Conservation (phyloP, 2,329 filamentous ascomycete genomes). For the Penicillium sp. region DNA sequence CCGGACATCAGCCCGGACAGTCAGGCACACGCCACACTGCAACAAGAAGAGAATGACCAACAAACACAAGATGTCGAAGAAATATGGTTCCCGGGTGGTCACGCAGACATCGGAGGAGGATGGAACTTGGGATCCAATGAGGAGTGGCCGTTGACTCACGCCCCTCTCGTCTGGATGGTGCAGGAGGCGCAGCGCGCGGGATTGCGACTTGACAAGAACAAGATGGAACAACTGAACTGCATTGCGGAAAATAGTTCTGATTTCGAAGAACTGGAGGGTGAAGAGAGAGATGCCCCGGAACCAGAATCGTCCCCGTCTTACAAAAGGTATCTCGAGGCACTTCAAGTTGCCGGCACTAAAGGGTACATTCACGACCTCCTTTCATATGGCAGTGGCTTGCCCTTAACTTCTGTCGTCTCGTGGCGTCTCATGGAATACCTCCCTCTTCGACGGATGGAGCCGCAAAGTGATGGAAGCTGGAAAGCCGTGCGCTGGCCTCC, state of each 20-base stretch:
- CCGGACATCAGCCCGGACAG: background rate
- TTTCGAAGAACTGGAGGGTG: slow-evolving; percentile 15
- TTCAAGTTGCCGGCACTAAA: background rate
- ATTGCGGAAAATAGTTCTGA: slow-evolving; percentile 28
- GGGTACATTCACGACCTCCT: slow-evolving; percentile 64
- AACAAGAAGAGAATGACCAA: slow-evolving; percentile 1
- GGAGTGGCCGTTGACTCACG: slow-evolving; percentile 56
- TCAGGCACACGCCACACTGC: background rate
- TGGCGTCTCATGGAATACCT: slow-evolving; percentile 75
- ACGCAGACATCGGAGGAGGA: slow-evolving; percentile 72
- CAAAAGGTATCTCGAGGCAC: background rate
- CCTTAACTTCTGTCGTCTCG: slow-evolving; percentile 50
- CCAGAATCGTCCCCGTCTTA: background rate
- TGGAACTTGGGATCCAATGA: slow-evolving; percentile 58
- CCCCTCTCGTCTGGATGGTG: slow-evolving; percentile 67
- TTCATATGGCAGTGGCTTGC: slow-evolving; percentile 55
- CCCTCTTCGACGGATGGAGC: slow-evolving; percentile 70
- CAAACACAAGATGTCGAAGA: slow-evolving; percentile 65
- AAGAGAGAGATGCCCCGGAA: background rate
- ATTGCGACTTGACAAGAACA: slow-evolving; percentile 57
- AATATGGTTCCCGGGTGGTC: slow-evolving; percentile 67
- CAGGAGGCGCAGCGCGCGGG: slow-evolving; percentile 60
- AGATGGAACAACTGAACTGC: slow-evolving; percentile 22
- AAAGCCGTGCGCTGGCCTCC: slow-evolving; percentile 70
- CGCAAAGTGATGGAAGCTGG: slow-evolving; percentile 55